Evolutionary conservation across 2,329 filamentous ascomycete species (phyloP).

Genomic region (Tetracladium maxilliforme): DNA sequence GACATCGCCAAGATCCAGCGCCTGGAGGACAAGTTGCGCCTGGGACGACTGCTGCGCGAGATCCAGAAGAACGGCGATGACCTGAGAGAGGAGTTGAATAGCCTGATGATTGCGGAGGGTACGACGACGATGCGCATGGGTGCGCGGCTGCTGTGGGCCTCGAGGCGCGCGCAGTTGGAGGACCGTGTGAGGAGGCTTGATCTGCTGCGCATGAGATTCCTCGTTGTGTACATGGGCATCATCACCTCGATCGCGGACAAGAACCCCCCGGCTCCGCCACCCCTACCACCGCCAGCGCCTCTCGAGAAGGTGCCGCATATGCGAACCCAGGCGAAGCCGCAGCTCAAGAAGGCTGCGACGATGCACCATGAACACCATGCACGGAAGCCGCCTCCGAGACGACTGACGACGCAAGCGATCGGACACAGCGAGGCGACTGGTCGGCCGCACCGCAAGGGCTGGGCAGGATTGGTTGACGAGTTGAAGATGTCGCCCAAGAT

Average conservation of each 20-base stretch:
- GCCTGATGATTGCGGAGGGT: slow-evolving; percentile 30
- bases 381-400: slow-evolving; percentile 31
- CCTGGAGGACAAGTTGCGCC: slow-evolving; percentile 46
- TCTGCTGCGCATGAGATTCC: slow-evolving; percentile 47
- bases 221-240: slow-evolving; percentile 49
- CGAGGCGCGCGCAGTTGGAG: slow-evolving; percentile 35
- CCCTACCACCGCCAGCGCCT: too few relatives aligned
- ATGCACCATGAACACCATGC: slow-evolving; percentile 10
- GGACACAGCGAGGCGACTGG: slow-evolving; percentile 33
- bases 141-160: slow-evolving; percentile 42
- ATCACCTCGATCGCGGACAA: slow-evolving; percentile 31
- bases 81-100: slow-evolving; percentile 42
- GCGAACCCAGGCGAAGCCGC: slow-evolving; percentile 9
- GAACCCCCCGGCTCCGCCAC: too few relatives aligned
- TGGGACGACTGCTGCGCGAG: slow-evolving; percentile 41
- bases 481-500: slow-evolving; percentile 44
- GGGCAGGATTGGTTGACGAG: slow-evolving; percentile 49
- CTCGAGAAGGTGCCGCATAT: too few relatives aligned
- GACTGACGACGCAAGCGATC: slow-evolving; percentile 37
- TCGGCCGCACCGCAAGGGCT: slow-evolving; percentile 34
- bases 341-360: slow-evolving; percentile 6
- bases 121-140: slow-evolving; percentile 26
- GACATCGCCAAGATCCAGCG: slow-evolving; percentile 41
- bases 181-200: slow-evolving; percentile 44
- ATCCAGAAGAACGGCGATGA: slow-evolving; percentile 47